Base-by-base conservation (phyloP, 805 yeast genomes). In the Ogataea degrootiae region DNA sequence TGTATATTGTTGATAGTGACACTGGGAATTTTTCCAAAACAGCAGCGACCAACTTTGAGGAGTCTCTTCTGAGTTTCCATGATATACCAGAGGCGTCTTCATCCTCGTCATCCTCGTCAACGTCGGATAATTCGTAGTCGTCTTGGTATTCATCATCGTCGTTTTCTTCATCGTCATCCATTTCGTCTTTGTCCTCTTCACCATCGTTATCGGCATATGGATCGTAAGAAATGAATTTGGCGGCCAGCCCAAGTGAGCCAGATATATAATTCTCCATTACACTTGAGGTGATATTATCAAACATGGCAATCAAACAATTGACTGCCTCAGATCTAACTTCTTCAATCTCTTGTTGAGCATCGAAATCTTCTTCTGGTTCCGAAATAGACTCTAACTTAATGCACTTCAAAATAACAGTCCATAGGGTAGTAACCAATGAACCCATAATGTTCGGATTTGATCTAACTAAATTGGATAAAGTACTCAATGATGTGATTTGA, bases 61-160 rank as follows among this genome's bases (percentile, higher is more conserved):
- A 66, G 45, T 74, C 75, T 38, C 77, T 68, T 49, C 94, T 69
- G 17, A 86, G 64, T 52, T 78, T 82, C 85, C 91, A 83, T 1
- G 84, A 74, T 17, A 59, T 62, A 22, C 66, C 69, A 33, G 69
- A 69, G 5, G 63, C 66, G 19, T 64, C 67, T 16, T 69, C 71
- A 23, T 58, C 62, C 34, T 77, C 80, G 23, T 58, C 70, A 11
- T 77, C 83, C n/a, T 69, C 76, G n/a, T 73, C 69, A 33, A 68
- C 68, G 21, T 65, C 67, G 19, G 69, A 69, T 4, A 56, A 50
- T 33, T 73, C 77, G 43, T 58, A 67, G 5, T 76, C 82, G 19
- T 69, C 72, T 12, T 65, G 69, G 4, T 56, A 66, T 3, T 66
- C 71, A 16, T 66, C 68, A 5, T 62, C 68, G 16, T 68, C 74